Base-by-base conservation (phyloP, 345 rosid genomes). In the Citrus cavaleriei region DNA sequence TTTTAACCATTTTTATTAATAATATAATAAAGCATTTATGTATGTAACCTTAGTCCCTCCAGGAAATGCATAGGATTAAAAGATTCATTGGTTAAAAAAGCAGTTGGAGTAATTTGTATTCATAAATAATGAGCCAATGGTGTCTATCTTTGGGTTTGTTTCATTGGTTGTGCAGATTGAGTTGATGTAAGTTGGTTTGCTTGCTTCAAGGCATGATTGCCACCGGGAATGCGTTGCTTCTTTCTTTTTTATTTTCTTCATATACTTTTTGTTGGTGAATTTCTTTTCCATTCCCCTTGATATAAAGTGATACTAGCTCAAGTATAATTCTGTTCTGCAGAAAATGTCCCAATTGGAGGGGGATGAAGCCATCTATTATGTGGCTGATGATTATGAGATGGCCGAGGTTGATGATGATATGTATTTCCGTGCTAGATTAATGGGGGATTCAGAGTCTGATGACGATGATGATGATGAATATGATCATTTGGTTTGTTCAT, bases 391-490 rank as follows among this genome's bases (percentile, higher is more conserved):
- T 68, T 83, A 81, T 21, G 91, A 88, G 27, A 85, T 86, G 88
- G 89, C 83, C 21, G 91, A 88, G 75, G 88, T 88, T 35, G 91
- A 88, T 18, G 89, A 86, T 73, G 91, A 86, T 57, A 64, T 82
- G 84, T 83, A 84, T 24, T 87, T 87, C 58, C 86, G 81, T 22
- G 90, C 84, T 67, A 89, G 90, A 80, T 58, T 79, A 24, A 80
- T 85, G 89, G 92, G 85, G 18, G 86, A 86, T 40, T 89, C 90
- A 19, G 90, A 89, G 51, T 87, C 90, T 3, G 90, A 87, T 32
- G 88, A 88, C 0, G 90, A 84, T 21, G 84, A 82, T 1, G 72
- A 71, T 3, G 85, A 81, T 28, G 89, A 89, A 65, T 85, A 87
- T 81, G 89, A 84, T 76, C 77, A 84, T 72, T 42, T 74, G 87